These are phyloP conservation scores for Graphilbum sp. DNA, from an alignment of 2,329 filamentous ascomycete genomes.

Conservation along the genomic window DNA sequence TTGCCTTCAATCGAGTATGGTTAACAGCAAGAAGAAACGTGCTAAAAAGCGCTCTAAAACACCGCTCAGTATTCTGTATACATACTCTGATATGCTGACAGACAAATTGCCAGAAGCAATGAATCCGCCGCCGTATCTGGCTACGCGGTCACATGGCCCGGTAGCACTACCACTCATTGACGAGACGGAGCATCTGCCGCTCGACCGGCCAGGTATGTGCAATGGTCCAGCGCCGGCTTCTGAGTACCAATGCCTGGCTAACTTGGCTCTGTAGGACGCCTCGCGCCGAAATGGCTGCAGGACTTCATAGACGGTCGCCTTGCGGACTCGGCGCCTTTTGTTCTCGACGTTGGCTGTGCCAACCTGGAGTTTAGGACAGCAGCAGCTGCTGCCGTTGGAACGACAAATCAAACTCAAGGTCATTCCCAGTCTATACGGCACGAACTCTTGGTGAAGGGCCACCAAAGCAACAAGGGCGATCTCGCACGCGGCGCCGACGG, in stretches of 20 bases:
- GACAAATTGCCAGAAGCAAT: no score
- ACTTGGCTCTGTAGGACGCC: slow-evolving; percentile 5
- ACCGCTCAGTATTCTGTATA: not conserved
- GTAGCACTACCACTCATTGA: slow-evolving; percentile 3
- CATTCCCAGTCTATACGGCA: slow-evolving; percentile 3
- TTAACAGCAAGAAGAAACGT: no score
- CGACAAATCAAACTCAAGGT: not conserved
- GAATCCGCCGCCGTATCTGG: slow-evolving; percentile 7
- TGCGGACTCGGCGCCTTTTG: not conserved
- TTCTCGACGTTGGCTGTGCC: slow-evolving; percentile 8
- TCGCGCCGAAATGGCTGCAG: slow-evolving; percentile 11
- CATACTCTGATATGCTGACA: no score
- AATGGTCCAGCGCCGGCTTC: no score
- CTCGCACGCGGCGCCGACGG: slow-evolving; percentile 5
- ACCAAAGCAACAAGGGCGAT: slow-evolving; percentile 7
- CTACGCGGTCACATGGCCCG: slow-evolving; percentile 6
- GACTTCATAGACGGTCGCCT: slow-evolving; percentile 9
- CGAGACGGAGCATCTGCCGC: slow-evolving; percentile 4
- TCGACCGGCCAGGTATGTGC: slow-evolving; percentile 4
- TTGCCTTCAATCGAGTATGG: no score
- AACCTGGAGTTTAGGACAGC: slow-evolving; percentile 1
- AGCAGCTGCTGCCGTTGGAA: slow-evolving; percentile 2
- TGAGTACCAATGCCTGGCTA: not conserved
- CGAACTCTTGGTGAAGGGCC: slow-evolving; percentile 10
- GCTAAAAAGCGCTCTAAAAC: not conserved